phyloP scores from a whole-genome alignment of 2,329 filamentous ascomycete genomes.

The Sporothrix brasiliensis region DNA sequence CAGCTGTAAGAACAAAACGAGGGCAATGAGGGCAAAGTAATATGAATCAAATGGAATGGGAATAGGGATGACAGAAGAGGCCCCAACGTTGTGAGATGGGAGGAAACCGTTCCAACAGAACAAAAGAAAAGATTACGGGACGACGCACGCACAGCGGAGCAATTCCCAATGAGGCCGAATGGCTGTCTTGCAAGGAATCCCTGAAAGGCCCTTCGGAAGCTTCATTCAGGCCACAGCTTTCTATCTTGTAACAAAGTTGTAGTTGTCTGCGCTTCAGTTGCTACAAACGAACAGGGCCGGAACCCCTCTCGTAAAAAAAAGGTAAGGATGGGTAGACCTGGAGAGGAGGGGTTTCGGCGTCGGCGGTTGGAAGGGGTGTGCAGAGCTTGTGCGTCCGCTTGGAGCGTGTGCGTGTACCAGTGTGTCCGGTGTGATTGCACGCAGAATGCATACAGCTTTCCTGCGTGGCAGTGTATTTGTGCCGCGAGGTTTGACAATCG shows the following conservation, averaged over 20 bases:
- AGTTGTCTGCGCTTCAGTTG: not conserved
- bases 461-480: constrained; percentile 19
- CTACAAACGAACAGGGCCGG: not conserved
- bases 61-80: not conserved
- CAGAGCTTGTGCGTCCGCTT: not conserved
- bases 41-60: not conserved
- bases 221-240: not conserved
- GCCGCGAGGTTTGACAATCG: not conserved
- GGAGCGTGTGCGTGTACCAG: constrained; percentile 2
- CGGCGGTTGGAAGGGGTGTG: constrained; percentile 22
- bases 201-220: not conserved
- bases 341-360: constrained; percentile 29
- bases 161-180: not conserved
- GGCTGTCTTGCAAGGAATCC: not conserved
- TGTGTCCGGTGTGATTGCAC: not conserved
- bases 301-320: not conserved
- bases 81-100: not conserved
- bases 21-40: not conserved
- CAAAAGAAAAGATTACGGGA: not conserved
- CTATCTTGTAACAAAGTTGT: not conserved
- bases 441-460: not conserved
- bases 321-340: constrained; percentile 4
- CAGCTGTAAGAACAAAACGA: not conserved
- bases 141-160: not conserved
- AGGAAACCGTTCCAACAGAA: not conserved